These are phyloP conservation scores for Immersiella caudata DNA, from an alignment of 495 filamentous ascomycete genomes.

Conservation along the genomic window DNA sequence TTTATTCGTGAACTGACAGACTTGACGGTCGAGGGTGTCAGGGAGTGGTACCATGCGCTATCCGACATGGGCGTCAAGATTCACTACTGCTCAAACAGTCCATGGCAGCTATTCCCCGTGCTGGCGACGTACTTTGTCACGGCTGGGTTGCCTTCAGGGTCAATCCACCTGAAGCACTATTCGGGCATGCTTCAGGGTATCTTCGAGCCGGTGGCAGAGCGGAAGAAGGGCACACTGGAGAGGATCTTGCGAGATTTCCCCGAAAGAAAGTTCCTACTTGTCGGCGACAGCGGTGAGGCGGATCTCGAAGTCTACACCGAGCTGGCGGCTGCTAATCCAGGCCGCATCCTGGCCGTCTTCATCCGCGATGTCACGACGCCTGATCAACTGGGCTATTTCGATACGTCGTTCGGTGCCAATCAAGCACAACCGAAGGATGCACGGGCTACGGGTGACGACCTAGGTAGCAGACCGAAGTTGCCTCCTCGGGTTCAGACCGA, in stretches of 20 bases:
- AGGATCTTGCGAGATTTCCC: conserved; percentile 88
- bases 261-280: conserved; percentile 81
- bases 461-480: conserved; percentile 32
- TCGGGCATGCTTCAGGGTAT: conserved; percentile 95
- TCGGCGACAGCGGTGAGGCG: conserved; percentile 94
- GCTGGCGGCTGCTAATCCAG: conserved; percentile 79
- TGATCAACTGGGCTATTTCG: conserved; percentile 69
- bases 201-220: conserved; percentile 93
- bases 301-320: conserved; percentile 98
- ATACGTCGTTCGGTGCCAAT: conserved; percentile 58
- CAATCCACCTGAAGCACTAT: conserved; percentile 94
- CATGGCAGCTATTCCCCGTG: conserved; percentile 93
- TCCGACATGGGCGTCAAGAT: conserved; percentile 78
- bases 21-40: conserved; percentile 80
- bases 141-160: conserved; percentile 81
- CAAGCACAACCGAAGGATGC: conserved; percentile 28
- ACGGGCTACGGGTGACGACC: conserved; percentile 34
- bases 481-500: conserved; percentile 40
- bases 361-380: conserved; percentile 92
- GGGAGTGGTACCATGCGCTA: conserved; percentile 82
- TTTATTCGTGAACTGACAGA: conserved; percentile 85
- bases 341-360: conserved; percentile 78
- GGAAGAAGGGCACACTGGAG: conserved; percentile 86
- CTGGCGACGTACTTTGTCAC: conserved; percentile 78
- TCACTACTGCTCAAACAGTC: conserved; percentile 92